Conservation (phyloP, 192 early-diverging fungal species). For the Dimargaris cristalligena region DNA sequence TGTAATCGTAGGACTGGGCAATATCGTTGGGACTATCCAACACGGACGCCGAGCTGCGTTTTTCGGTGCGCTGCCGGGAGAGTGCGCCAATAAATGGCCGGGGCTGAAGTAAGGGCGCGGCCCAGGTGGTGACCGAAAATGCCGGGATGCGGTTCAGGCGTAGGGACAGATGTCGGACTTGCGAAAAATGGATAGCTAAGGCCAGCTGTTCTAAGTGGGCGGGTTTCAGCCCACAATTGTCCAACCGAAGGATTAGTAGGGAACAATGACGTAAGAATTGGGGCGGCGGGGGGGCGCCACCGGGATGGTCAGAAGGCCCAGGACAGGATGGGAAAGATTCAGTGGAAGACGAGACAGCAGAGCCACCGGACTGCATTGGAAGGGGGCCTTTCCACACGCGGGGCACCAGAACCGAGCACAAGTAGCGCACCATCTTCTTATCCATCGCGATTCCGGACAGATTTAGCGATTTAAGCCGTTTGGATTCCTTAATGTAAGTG, state of each 20-base stretch:
- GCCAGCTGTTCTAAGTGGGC: constrained; percentile 28
- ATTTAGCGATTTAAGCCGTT: constrained; percentile 42
- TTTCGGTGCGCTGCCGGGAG: constrained; percentile 9
- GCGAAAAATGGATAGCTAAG: constrained; percentile 20
- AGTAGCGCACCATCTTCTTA: constrained; percentile 43
- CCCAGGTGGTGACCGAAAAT: not conserved
- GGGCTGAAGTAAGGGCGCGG: not conserved
- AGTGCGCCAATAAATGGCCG: constrained; percentile 7
- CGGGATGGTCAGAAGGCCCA: not conserved
- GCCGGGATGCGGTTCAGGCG: constrained; percentile 11
- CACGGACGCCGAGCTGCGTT: not conserved
- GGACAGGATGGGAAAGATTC: too few species aligned
- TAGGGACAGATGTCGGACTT: constrained; percentile 14
- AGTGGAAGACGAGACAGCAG: not conserved
- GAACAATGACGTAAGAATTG: constrained; percentile 4
- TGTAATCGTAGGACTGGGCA: constrained; percentile 6
- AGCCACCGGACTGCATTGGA: not conserved
- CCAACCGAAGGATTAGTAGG: constrained; percentile 28
- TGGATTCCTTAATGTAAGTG: constrained; percentile 55
- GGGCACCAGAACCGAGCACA: constrained; percentile 40
- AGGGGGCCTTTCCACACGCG: constrained; percentile 6
- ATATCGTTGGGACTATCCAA: constrained; percentile 3
- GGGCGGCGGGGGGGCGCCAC: not conserved
- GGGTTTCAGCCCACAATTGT: constrained; percentile 30
- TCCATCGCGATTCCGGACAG: constrained; percentile 52